Base-by-base conservation (phyloP, 2,329 filamentous ascomycete species). In the Calonectria hongkongensis region DNA sequence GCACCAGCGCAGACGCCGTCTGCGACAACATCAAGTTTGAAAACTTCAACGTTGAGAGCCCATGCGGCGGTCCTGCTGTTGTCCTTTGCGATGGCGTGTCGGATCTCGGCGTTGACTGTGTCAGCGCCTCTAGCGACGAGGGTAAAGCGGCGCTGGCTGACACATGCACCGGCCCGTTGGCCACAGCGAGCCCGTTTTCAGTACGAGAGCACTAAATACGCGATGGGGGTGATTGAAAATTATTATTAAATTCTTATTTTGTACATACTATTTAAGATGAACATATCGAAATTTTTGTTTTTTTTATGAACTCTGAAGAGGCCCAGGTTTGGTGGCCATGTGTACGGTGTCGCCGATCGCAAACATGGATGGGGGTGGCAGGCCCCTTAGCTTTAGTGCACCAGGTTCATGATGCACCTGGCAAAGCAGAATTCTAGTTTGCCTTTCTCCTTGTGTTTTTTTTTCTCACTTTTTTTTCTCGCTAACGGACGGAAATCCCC, bases 1-100 rank as follows among this genome's bases (percentile, higher is more conserved):
- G 76, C 18, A 72, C 72, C 12, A 79, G 73, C 54, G 66, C 70
- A n/a, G 70, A 78, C 18, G 78, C 78, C 5, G 78, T 79, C 5
- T 79, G 78, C 7, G 77, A 78, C 30, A 79, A 79, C 47, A 79
- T 79, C 64, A 74, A 72, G 68, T 70, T 79, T 2, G 70, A 78
- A 67, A 54, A 77, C 70, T 79, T 79, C 33, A 72, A 79, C 51
- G 72, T 79, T 50, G 68, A 72, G 39, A 73, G 74, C 5, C 77
- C 77, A 3, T 79, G 78, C 8, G 77, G 78, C 8, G 71, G 73
- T 21, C 47, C 71, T 45, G 71, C 77, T 16, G 68, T 79, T 12
- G 36, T 79, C 30, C 50, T 79, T 8, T 79, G 78, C 18, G 77
- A 79, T 54, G 78, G 78, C 6, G 73, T 79, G 5, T 70, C 69